phyloP scores from a whole-genome alignment of 2,329 filamentous ascomycete species.

The Aspergillus quadrilineatus region DNA sequence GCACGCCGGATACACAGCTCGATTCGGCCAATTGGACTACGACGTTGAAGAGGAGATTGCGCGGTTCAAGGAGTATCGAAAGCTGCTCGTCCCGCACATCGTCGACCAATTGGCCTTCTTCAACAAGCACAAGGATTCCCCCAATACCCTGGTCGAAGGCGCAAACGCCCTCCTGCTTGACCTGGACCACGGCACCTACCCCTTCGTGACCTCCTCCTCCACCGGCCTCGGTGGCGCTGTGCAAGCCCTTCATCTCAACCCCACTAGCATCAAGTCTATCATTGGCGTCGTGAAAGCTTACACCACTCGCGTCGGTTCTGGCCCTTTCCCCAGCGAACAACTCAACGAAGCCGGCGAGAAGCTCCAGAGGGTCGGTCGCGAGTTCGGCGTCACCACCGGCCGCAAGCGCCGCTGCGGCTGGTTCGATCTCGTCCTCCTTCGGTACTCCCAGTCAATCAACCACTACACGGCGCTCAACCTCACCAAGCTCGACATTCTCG shows the following conservation, averaged over 20 bases:
- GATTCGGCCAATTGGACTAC: conserved; percentile 61
- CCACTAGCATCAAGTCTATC: conserved; percentile 56
- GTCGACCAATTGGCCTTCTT: conserved; percentile 53
- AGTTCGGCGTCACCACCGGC: conserved; percentile 60
- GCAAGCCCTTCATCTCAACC: conserved; percentile 60
- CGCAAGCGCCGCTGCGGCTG: conserved; percentile 63
- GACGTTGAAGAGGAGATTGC: conserved; percentile 60
- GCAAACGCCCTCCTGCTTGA: conserved; percentile 66
- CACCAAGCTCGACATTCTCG: conserved; percentile 64
- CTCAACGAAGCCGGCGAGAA: conserved; percentile 57
- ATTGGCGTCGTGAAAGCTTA: conserved; percentile 67
- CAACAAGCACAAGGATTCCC: conserved; percentile 53
- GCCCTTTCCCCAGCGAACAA: conserved; percentile 64
- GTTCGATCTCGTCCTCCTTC: conserved; percentile 64
- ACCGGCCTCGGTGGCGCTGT: conserved; percentile 52
- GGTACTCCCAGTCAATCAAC: conserved; percentile 59
- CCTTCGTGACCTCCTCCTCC: conserved; percentile 50
- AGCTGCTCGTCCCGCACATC: conserved; percentile 38
- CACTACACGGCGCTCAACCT: conserved; percentile 59
- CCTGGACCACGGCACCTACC: conserved; percentile 54
- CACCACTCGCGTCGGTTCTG: conserved; percentile 59
- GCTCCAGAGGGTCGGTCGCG: conserved; percentile 56
- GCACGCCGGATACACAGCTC: conserved; percentile 54
- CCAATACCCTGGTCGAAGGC: conserved; percentile 61
- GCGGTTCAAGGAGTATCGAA: conserved; percentile 52